These are phyloP conservation scores for Sungouiella blattae DNA, from an alignment of 805 yeast species.

Conservation along the genomic window DNA sequence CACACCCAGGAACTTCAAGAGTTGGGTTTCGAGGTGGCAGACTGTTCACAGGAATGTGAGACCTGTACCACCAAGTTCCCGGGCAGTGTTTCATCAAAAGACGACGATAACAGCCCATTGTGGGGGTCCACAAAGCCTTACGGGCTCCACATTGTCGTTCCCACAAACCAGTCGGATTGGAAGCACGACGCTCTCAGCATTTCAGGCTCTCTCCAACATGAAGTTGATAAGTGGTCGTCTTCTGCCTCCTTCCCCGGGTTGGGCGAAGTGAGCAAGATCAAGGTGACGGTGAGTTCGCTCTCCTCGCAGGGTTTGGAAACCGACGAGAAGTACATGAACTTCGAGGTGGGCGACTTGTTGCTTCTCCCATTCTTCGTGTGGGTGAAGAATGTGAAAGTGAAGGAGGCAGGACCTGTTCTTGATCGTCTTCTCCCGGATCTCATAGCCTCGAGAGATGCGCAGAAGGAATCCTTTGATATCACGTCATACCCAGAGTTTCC, in stretches of 20 bases:
- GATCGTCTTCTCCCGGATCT: slow-evolving; percentile 42
- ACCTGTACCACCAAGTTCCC: slow-evolving; percentile 56
- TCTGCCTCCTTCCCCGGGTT: slow-evolving; percentile 17
- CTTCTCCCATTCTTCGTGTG: slow-evolving; percentile 74
- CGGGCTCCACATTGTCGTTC: slow-evolving; percentile 69
- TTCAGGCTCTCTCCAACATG: slow-evolving; percentile 43
- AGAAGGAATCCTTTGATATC: slow-evolving; percentile 6
- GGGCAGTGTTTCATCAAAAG: slow-evolving; percentile 41
- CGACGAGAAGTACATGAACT: slow-evolving; percentile 38
- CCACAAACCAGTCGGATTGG: slow-evolving; percentile 89
- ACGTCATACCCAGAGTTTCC: slow-evolving; percentile 15
- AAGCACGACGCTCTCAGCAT: slow-evolving; percentile 60
- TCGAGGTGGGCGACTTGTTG: slow-evolving; percentile 54
- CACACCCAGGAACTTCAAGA: slow-evolving; percentile 10
- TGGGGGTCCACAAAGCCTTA: slow-evolving; percentile 72
- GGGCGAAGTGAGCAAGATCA: slow-evolving; percentile 30
- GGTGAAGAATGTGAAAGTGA: slow-evolving; percentile 48
- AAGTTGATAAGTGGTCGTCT: slow-evolving; percentile 36
- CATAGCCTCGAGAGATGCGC: slow-evolving; percentile 19
- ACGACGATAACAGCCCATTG: slow-evolving; percentile 40
- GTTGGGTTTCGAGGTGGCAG: slow-evolving; percentile 35
- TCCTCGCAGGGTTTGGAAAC: slow-evolving; percentile 43
- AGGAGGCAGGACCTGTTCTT: slow-evolving; percentile 44
- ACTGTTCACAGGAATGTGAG: slow-evolving; percentile 52
- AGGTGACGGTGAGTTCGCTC: slow-evolving; percentile 54